Percentiles rank a stretch among this genome's conserved stretches.
Conservation (phyloP, 2,329 filamentous ascomycete species). For the Diplodia scrobiculata region DNA sequence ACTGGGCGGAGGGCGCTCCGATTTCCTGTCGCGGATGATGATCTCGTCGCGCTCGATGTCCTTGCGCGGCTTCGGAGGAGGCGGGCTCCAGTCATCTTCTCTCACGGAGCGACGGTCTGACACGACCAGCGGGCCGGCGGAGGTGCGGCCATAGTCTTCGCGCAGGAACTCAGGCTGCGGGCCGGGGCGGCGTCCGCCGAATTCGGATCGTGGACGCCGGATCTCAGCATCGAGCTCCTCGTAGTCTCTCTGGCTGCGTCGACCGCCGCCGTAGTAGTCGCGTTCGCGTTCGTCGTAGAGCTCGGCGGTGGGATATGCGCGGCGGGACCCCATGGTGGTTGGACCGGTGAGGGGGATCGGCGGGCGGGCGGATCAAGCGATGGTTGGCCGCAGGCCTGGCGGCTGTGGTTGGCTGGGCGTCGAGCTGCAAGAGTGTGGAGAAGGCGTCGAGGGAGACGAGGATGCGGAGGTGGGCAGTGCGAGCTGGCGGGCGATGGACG, state of each 20-base stretch:
- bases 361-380: conserved; percentile 23
- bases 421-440: conserved; percentile 7
- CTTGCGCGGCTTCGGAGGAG: conserved; percentile 39
- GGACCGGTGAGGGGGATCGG: conserved; percentile 28
- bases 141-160: conserved; percentile 53
- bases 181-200: conserved; percentile 41
- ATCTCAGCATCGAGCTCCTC: conserved; percentile 56
- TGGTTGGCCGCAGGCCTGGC: conserved; percentile 9
- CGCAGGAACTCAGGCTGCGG: conserved; percentile 54
- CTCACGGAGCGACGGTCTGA: conserved; percentile 46
- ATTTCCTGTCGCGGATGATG: conserved; percentile 36
- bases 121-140: conserved; percentile 51
- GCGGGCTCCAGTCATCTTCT: conserved; percentile 42
- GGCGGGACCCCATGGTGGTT: conserved; percentile 45
- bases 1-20: conserved; percentile 34
- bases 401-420: conserved; percentile 4
- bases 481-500: conserved; percentile 7
- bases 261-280: conserved; percentile 51
- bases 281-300: conserved; percentile 54
- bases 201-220: conserved; percentile 31
- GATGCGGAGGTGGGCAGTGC: not conserved
- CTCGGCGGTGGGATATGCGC: conserved; percentile 51
- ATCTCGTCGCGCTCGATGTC: conserved; percentile 48
- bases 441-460: not conserved
- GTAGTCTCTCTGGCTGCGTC: conserved; percentile 49